These are phyloP conservation scores for Hamigera avellanea DNA, from an alignment of 495 filamentous ascomycete species.

Conservation along the genomic window DNA sequence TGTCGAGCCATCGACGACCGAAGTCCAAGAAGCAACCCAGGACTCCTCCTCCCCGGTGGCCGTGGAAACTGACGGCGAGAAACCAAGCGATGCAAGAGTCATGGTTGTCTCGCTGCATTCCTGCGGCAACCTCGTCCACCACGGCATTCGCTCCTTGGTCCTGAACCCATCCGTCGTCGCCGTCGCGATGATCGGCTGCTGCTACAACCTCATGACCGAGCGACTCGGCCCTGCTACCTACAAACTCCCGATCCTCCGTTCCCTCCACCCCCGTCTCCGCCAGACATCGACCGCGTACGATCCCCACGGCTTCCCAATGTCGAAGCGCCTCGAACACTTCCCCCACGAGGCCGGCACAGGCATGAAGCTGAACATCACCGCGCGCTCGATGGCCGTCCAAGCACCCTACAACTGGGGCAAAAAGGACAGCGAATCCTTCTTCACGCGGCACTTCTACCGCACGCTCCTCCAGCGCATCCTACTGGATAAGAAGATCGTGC, in stretches of 20 bases:
- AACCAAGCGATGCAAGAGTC: slow-evolving; percentile 32
- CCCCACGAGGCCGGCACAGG: slow-evolving; percentile 41
- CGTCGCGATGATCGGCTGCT: slow-evolving; percentile 92
- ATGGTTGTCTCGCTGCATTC: slow-evolving; percentile 94
- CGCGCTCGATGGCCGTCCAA: slow-evolving; percentile 93
- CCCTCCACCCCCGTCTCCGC: slow-evolving; percentile 42
- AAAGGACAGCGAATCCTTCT: slow-evolving; percentile 72
- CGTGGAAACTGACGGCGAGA: slow-evolving; percentile 1
- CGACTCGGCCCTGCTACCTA: slow-evolving; percentile 75
- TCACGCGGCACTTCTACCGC: slow-evolving; percentile 88
- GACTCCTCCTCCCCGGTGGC: too few relatives aligned
- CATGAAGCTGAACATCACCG: slow-evolving; percentile 84
- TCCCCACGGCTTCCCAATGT: slow-evolving; percentile 90
- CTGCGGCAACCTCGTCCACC: slow-evolving; percentile 93
- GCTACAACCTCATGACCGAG: slow-evolving; percentile 93
- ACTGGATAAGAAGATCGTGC: slow-evolving; percentile 64
- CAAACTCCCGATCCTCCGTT: slow-evolving; percentile 61
- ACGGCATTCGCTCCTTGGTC: slow-evolving; percentile 75
- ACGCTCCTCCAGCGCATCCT: slow-evolving; percentile 85
- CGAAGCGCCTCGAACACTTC: slow-evolving; percentile 52
- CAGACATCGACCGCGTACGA: slow-evolving; percentile 54
- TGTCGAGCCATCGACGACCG: slow-evolving; percentile 13
- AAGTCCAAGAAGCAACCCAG: neutral
- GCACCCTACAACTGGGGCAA: slow-evolving; percentile 85
- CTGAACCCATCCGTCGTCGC: slow-evolving; percentile 74